phyloP scores from a whole-genome alignment of 106 monocot genomes.

The Allium cepa region DNA sequence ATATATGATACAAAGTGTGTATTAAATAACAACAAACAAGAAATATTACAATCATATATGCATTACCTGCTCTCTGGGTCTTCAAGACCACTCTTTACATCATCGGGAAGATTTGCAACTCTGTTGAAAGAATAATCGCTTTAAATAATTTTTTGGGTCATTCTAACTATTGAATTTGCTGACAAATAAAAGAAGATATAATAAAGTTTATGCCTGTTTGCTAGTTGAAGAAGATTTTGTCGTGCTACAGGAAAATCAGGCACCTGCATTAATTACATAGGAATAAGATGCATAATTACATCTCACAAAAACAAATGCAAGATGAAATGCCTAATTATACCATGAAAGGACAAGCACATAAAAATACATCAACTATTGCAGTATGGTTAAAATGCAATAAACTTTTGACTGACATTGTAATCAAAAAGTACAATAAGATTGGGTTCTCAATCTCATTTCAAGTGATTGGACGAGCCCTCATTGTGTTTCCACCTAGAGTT shows the following conservation, averaged over 20 bases:
- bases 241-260: constrained; percentile 54
- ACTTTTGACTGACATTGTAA: no score
- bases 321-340: no score
- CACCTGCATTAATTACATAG: constrained; percentile 31
- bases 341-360: no score
- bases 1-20: no score
- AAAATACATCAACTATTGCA: no score
- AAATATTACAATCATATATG: neutral
- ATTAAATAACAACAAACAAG: no score
- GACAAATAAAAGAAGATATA: neutral
- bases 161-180: neutral
- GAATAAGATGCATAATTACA: constrained; percentile 2
- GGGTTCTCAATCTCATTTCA: no score
- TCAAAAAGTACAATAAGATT: no score
- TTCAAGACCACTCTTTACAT: constrained; percentile 63
- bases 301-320: no score
- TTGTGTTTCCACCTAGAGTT: no score
- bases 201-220: constrained; percentile 48
- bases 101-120: constrained; percentile 62
- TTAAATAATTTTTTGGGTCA: constrained; percentile 1
- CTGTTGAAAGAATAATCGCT: constrained; percentile 7
- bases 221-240: constrained; percentile 52
- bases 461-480: no score
- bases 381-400: no score
- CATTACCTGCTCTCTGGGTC: constrained; percentile 90